Percentiles rank a stretch among this genome's conserved stretches.
Conservation (phyloP, 169 alveolate species). For the Cryptosporidium muris region DNA sequence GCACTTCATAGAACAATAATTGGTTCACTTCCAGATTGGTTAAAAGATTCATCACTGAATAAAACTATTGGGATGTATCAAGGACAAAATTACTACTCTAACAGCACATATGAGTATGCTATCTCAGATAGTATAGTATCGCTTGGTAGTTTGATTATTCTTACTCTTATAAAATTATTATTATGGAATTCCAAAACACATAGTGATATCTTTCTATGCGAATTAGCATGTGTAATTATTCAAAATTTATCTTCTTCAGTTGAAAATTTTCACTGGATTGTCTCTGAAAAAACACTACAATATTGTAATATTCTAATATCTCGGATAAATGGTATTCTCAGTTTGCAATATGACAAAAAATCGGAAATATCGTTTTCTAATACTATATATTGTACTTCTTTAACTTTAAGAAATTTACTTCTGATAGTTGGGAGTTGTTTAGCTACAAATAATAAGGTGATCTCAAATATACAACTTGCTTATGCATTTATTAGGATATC, state of each 20-base stretch:
- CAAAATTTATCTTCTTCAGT: constrained; percentile 23
- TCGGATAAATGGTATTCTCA: constrained; percentile 33
- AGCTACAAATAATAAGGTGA: constrained; percentile 3
- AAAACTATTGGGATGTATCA: background rate
- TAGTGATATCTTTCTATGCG: constrained; percentile 23
- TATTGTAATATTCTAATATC: constrained; percentile 22
- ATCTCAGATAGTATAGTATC: constrained; percentile 6
- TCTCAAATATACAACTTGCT: constrained; percentile 45
- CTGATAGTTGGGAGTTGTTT: background rate
- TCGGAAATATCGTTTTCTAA: constrained; percentile 13
- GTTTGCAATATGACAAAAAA: constrained; percentile 13
- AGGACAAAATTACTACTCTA: no score
- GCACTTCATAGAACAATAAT: constrained; percentile 5
- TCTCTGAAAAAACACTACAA: constrained; percentile 35
- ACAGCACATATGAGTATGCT: background rate
- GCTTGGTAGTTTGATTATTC: constrained; percentile 20
- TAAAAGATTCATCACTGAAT: constrained; percentile 22
- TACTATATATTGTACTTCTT: constrained; percentile 18
- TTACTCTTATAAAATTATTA: constrained; percentile 14
- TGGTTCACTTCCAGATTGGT: constrained; percentile 44
- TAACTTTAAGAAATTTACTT: constrained; percentile 3
- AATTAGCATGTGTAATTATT: constrained; percentile 5
- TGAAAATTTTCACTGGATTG: constrained; percentile 46
- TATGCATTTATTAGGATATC: constrained; percentile 24
- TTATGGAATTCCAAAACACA: constrained; percentile 25